phyloP scores from a whole-genome alignment of 1,284 basidiomycete genomes.

The Hypsizygus ulmarius region DNA sequence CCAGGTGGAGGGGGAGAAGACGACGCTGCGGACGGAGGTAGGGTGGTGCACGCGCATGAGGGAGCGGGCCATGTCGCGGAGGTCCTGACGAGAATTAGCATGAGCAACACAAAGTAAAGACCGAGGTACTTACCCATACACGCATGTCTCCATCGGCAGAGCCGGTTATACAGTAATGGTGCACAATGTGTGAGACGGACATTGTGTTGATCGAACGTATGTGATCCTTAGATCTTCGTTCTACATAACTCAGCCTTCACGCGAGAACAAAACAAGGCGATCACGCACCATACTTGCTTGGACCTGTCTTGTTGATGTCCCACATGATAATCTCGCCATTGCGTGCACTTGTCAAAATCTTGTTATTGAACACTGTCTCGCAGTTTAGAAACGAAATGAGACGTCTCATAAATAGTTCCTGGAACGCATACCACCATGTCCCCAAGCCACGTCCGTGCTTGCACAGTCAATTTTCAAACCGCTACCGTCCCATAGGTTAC shows the following conservation, averaged over 20 bases:
- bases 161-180: constrained; percentile 75
- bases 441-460: constrained; percentile 82
- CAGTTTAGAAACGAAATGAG: neutral
- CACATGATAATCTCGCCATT: constrained; percentile 86
- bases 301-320: constrained; percentile 71
- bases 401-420: constrained; percentile 4
- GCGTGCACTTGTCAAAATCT: constrained; percentile 79
- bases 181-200: constrained; percentile 58
- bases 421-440: constrained; percentile 59
- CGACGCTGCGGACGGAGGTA: constrained; percentile 66
- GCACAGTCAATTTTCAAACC: constrained; percentile 74
- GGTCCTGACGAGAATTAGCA: constrained; percentile 49
- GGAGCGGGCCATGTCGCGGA: constrained; percentile 68
- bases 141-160: constrained; percentile 82
- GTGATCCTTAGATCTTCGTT: constrained; percentile 73
- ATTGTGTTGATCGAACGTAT: constrained; percentile 74
- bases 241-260: constrained; percentile 37
- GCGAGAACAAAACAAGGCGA: constrained; percentile 1
- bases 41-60: constrained; percentile 75
- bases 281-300: constrained; percentile 64
- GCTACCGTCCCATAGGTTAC: constrained; percentile 71
- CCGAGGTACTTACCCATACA: constrained; percentile 63
- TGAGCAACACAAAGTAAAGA: constrained; percentile 4
- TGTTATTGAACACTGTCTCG: constrained; percentile 64
- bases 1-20: constrained; percentile 65